Base-by-base conservation (phyloP, 371 early-diverging fungal genomes). In the Apophysomyces trapeziformis region DNA sequence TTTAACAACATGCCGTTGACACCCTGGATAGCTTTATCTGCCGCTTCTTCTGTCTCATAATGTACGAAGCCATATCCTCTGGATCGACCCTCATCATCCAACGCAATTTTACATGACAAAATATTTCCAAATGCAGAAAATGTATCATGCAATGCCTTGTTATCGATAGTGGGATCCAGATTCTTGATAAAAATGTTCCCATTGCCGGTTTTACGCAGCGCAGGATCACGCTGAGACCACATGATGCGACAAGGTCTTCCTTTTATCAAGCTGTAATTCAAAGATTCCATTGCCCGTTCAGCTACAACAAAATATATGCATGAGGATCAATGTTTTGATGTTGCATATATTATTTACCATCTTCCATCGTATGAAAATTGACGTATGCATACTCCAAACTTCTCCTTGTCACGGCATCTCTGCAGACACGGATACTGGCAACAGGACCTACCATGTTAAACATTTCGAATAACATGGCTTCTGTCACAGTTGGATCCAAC, bases 161-260 rank as follows among this genome's bases (percentile, higher is more conserved):
- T 95, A 83, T 98, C 99, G 70, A 98, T 98, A 65, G 94, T 75
- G 58, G 90, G 78, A 83, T 98, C 97, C 54, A 99, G 87, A 92
- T 99, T 99, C 91, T 99, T 99, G 88, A 99, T 99, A 83, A 99
- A 97, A 75, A 99, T 92, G 87, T 99, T 99, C 68, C 98, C 99
- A 36, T 89, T 83, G 54, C 98, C 98, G 65, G 90, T 89, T 78
- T 91, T 90, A 82, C 99, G 96, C 69, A 94, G 86, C 61, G 96
- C 87, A 35, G 99, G 99, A 85, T 99, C 98, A 68, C 99, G 93
- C 88, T 99, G 96, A 63, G 96, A 96, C 98, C 98, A 99, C 99
- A 99, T 99, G 82, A 99, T 96, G 70, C 99, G 95, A 85, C 98
- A 96, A 60, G 96, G 89, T 71, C 90, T 90, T 69, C 93, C 95